These are phyloP conservation scores for Aspergillus bombycis DNA, from an alignment of 2,329 filamentous ascomycete species.

Conservation along the genomic window DNA sequence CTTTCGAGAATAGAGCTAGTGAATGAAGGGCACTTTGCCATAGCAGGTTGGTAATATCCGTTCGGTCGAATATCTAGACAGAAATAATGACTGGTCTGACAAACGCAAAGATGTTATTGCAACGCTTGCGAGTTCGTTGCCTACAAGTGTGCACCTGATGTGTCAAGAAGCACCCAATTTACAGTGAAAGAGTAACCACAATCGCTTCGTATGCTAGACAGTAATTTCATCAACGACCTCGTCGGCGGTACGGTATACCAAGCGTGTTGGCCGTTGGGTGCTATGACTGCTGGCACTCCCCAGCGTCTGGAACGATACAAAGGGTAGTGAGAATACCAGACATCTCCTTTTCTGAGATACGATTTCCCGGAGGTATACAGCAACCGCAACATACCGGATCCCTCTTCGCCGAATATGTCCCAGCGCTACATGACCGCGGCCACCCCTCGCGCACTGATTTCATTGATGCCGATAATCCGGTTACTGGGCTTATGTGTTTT, in stretches of 20 bases:
- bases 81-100: neutral
- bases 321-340: slow-evolving; percentile 60
- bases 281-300: slow-evolving; percentile 70
- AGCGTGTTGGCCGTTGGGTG: slow-evolving; percentile 65
- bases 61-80: slow-evolving; percentile 52
- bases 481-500: slow-evolving; percentile 68
- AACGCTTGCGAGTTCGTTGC: slow-evolving; percentile 64
- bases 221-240: slow-evolving; percentile 57
- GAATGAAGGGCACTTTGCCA: neutral
- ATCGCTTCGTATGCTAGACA: slow-evolving; percentile 63
- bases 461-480: slow-evolving; percentile 65
- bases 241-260: slow-evolving; percentile 67
- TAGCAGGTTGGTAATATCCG: slow-evolving; percentile 35
- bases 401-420: slow-evolving; percentile 36
- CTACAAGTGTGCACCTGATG: slow-evolving; percentile 53
- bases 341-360: slow-evolving; percentile 66
- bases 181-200: slow-evolving; percentile 70
- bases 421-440: slow-evolving; percentile 67
- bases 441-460: slow-evolving; percentile 69
- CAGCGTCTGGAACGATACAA: slow-evolving; percentile 60
- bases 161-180: slow-evolving; percentile 61
- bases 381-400: slow-evolving; percentile 22
- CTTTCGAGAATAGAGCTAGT: neutral
- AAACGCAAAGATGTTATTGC: slow-evolving; percentile 47
- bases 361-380: slow-evolving; percentile 31